Percentiles rank a stretch among this genome's conserved stretches.
These are phyloP conservation scores for Sanghuangporus weigelae DNA, from an alignment of 1,284 basidiomycete genomes.

Conservation along the genomic window DNA sequence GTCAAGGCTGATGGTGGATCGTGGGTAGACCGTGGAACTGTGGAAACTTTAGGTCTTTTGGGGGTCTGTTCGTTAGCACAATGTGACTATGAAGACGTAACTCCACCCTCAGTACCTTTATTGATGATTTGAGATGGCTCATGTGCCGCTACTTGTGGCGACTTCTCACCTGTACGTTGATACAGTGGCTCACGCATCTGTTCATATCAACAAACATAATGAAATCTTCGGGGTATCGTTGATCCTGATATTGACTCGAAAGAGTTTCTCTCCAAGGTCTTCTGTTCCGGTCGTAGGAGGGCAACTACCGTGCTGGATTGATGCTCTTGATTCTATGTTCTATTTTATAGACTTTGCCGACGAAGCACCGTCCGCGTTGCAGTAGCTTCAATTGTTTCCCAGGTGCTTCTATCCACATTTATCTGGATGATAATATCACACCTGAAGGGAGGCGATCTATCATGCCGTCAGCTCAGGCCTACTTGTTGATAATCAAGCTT, in stretches of 20 bases:
- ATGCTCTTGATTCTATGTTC: background rate
- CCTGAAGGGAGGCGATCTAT: background rate
- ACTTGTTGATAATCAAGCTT: background rate
- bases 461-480: background rate
- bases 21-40: background rate
- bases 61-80: background rate
- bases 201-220: background rate
- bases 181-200: background rate
- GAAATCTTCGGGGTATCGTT: no score
- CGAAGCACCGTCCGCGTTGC: background rate
- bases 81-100: background rate
- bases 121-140: background rate
- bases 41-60: background rate
- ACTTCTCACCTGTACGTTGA: background rate
- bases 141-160: background rate
- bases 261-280: background rate
- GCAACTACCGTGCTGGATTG: background rate
- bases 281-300: background rate
- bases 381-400: background rate
- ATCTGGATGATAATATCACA: background rate
- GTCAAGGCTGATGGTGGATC: background rate
- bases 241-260: no score
- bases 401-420: background rate
- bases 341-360: background rate
- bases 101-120: background rate